Evolutionary conservation across 2,329 filamentous ascomycete species (phyloP).

Genomic region (Aspergillus fumigatus): DNA sequence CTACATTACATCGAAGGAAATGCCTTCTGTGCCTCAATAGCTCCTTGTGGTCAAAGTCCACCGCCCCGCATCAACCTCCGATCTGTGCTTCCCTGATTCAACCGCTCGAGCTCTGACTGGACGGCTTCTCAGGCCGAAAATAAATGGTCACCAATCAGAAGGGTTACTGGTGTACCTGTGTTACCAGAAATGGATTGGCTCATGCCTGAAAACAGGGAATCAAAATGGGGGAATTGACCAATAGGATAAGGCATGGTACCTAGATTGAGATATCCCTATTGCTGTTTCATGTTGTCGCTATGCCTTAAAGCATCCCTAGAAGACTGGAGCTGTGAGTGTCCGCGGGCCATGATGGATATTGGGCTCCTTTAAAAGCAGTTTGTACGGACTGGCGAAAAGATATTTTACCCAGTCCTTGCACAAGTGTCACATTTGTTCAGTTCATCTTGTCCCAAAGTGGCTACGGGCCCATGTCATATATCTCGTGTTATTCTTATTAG

Average conservation of each 20-base stretch:
- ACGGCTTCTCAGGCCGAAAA: not conserved
- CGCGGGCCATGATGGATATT: not conserved
- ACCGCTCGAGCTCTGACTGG: not conserved
- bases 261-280: no score
- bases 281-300: no score
- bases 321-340: not conserved
- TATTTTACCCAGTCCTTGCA: not conserved
- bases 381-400: no score
- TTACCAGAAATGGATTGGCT: not conserved
- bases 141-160: no score
- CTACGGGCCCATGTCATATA: not conserved
- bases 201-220: not conserved
- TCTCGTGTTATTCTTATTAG: not conserved
- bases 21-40: no score
- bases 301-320: no score
- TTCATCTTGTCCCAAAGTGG: no score
- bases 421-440: not conserved
- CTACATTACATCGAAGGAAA: no score
- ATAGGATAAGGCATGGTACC: not conserved
- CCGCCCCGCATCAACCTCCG: not conserved
- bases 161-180: not conserved
- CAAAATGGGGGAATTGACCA: not conserved
- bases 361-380: no score
- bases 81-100: not conserved
- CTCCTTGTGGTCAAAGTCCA: not conserved